These are phyloP conservation scores for Plectosphaerella cucumerina DNA, from an alignment of 2,329 filamentous ascomycete genomes.

Conservation along the genomic window DNA sequence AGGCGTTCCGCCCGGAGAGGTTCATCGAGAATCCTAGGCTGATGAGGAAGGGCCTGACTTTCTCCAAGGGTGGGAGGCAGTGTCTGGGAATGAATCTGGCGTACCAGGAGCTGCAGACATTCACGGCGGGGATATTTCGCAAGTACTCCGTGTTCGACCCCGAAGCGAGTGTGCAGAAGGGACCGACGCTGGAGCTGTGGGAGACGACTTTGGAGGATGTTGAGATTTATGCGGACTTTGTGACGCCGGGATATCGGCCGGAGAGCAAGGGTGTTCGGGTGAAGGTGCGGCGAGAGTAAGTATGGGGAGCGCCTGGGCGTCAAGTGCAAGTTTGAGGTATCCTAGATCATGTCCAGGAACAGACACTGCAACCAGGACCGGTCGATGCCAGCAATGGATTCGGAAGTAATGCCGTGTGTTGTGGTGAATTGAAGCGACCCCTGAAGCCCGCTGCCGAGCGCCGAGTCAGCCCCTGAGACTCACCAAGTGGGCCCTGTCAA, in stretches of 20 bases:
- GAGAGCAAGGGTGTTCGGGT: conserved; percentile 7
- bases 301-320: not conserved
- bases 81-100: conserved; percentile 20
- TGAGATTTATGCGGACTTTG: conserved; percentile 19
- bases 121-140: conserved; percentile 16
- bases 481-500: no score
- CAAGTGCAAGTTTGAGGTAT: no score
- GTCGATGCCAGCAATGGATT: no score
- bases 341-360: not conserved
- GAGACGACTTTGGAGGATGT: conserved; percentile 22
- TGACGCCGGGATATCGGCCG: conserved; percentile 12
- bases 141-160: conserved; percentile 14
- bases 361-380: not conserved
- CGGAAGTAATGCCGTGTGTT: no score
- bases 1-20: conserved; percentile 39
- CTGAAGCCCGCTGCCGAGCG: no score
- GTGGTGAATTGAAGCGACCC: no score
- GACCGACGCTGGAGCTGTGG: conserved; percentile 18
- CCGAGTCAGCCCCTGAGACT: no score
- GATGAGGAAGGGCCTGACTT: conserved; percentile 8
- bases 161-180: conserved; percentile 13
- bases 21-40: conserved; percentile 14
- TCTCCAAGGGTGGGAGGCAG: conserved; percentile 12
- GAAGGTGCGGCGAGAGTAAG: not conserved
- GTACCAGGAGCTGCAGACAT: conserved; percentile 21